Conservation (phyloP, 805 yeast species). For the Myxozyma neglecta region DNA sequence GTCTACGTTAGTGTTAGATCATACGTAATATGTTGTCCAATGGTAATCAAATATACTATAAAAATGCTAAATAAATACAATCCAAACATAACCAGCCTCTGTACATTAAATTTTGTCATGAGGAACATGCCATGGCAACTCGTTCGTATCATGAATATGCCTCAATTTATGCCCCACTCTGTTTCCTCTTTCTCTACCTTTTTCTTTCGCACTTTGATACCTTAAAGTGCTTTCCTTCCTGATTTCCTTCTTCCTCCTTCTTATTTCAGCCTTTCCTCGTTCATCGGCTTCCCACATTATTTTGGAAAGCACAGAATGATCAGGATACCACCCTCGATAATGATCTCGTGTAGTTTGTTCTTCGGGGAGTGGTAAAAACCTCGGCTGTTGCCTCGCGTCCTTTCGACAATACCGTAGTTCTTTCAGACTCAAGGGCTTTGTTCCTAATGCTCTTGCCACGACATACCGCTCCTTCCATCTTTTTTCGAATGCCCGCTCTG, state of each 20-base stretch:
- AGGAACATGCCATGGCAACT: neutral
- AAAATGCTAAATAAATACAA: no score
- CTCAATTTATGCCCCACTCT: neutral
- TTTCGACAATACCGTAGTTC: neutral
- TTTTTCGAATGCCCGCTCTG: neutral
- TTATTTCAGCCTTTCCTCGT: neutral
- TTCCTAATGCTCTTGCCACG: constrained; percentile 5
- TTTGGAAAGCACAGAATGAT: neutral
- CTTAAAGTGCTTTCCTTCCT: neutral
- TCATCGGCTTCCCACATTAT: neutral
- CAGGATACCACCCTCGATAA: constrained; percentile 3
- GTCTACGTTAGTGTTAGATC: no score
- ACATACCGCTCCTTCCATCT: constrained; percentile 6
- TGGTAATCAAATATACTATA: no score
- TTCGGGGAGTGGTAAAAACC: constrained; percentile 1
- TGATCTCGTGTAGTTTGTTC: constrained; percentile 1
- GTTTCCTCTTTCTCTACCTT: neutral
- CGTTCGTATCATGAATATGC: neutral
- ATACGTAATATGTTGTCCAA: no score
- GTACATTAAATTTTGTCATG: no score
- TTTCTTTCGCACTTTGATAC: neutral
- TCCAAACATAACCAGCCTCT: no score
- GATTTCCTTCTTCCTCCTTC: neutral
- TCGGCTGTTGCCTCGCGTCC: neutral
- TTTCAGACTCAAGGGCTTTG: neutral